Evolutionary conservation across 2,329 filamentous ascomycete genomes (phyloP).

Genomic region (Elsinoe australis): DNA sequence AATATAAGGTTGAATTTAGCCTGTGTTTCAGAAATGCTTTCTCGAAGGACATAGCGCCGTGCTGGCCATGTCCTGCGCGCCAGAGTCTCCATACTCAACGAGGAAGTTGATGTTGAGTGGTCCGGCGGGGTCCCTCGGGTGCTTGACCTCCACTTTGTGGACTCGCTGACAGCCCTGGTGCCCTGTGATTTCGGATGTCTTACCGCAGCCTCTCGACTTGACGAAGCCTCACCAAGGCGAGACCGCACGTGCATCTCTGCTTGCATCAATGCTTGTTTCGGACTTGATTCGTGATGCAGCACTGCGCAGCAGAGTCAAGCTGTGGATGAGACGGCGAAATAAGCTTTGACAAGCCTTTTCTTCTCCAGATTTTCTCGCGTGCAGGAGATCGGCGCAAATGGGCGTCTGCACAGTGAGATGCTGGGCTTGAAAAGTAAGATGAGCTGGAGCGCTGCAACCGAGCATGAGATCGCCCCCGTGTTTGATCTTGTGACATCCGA

Average conservation of each 20-base stretch:
- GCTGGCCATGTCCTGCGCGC: neutral
- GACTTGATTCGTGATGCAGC: no score
- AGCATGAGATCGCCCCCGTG: neutral
- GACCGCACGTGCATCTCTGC: no score
- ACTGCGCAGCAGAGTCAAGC: neutral
- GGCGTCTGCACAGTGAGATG: constrained; percentile 3
- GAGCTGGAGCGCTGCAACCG: no score
- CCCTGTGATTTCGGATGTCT: neutral
- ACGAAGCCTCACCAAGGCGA: no score
- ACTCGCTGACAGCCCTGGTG: neutral
- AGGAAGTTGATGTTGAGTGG: constrained; percentile 2
- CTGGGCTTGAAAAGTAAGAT: neutral
- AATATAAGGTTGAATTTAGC: neutral
- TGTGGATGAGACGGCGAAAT: neutral
- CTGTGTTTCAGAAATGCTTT: constrained; percentile 3
- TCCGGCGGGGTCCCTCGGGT: constrained; percentile 1
- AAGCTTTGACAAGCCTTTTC: constrained; percentile 11
- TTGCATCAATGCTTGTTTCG: no score
- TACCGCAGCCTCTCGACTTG: no score
- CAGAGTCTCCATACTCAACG: neutral
- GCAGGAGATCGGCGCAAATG: neutral
- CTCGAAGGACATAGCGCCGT: neutral
- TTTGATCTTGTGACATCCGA: no score
- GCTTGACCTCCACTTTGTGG: neutral
- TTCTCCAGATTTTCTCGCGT: constrained; percentile 6